Conservation (phyloP, 1,139 yeast genomes). For the Suhomyces yuchorum region DNA sequence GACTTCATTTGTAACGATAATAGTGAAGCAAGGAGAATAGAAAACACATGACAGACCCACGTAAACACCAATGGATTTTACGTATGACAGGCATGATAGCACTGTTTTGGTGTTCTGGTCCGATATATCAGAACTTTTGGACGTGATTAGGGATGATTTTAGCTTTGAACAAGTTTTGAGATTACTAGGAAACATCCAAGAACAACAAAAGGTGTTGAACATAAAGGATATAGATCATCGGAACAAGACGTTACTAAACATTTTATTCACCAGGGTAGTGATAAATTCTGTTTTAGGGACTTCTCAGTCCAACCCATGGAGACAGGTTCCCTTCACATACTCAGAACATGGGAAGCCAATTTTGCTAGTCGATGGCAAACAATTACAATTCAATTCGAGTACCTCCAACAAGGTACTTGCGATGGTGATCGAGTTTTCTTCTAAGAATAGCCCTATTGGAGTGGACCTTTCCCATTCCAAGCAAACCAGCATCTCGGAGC, state of each 20-base stretch:
- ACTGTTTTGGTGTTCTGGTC: conserved; percentile 21
- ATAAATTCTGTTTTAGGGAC: conserved; percentile 24
- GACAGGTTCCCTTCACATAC: conserved; percentile 26
- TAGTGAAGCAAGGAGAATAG: too few relatives aligned
- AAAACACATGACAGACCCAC: not conserved
- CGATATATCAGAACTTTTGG: conserved; percentile 18
- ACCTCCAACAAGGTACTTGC: conserved; percentile 56
- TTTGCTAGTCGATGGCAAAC: conserved; percentile 16
- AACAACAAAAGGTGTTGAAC: conserved; percentile 35
- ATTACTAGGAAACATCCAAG: conserved; percentile 36
- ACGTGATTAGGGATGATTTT: conserved; percentile 34
- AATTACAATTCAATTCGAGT: conserved; percentile 51
- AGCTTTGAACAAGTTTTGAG: conserved; percentile 39
- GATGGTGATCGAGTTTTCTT: conserved; percentile 41
- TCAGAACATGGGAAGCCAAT: conserved; percentile 44
- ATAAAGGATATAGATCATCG: conserved; percentile 26
- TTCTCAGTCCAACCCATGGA: conserved; percentile 16
- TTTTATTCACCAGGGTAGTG: conserved; percentile 29
- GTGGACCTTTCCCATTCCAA: conserved; percentile 60
- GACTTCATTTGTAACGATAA: too few relatives aligned
- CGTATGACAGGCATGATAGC: not conserved
- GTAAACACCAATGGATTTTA: not conserved
- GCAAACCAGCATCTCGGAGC: conserved; percentile 41
- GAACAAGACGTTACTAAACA: conserved; percentile 24
- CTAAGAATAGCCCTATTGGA: conserved; percentile 44